These are phyloP conservation scores for Metschnikowia orientalis DNA, from an alignment of 805 yeast species.

Conservation along the genomic window DNA sequence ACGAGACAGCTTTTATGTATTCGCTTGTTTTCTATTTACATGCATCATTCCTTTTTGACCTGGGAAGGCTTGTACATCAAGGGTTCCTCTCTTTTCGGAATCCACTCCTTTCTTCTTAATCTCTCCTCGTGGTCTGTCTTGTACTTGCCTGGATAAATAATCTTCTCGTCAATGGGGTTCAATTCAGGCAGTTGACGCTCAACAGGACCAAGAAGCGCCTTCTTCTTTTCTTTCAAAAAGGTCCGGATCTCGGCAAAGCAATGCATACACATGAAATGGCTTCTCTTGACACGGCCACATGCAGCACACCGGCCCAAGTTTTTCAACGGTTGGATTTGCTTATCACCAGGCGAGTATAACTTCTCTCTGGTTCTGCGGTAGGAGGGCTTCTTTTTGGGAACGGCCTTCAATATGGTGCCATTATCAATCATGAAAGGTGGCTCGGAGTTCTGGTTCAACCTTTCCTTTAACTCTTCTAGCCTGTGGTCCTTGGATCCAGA, in stretches of 20 bases:
- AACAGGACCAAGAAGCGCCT: constrained; percentile 24
- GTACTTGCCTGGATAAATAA: constrained; percentile 72
- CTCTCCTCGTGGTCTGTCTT: constrained; percentile 31
- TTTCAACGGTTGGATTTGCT: constrained; percentile 70
- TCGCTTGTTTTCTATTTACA: constrained; percentile 7
- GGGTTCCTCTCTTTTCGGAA: constrained; percentile 41
- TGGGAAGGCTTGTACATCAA: constrained; percentile 30
- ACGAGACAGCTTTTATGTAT: too few relatives aligned
- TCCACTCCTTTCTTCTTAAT: constrained; percentile 40
- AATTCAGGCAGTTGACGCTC: constrained; percentile 41
- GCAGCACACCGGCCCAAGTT: constrained; percentile 90
- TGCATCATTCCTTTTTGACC: constrained; percentile 17
- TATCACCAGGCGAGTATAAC: constrained; percentile 76
- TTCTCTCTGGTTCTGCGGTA: constrained; percentile 81
- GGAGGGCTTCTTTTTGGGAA: constrained; percentile 90
- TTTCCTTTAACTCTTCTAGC: constrained; percentile 36
- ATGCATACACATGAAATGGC: constrained; percentile 88
- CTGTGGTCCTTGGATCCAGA: constrained; percentile 20
- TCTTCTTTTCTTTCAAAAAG: constrained; percentile 58
- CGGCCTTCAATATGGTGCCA: constrained; percentile 75
- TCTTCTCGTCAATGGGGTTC: constrained; percentile 56
- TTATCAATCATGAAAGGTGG: constrained; percentile 49
- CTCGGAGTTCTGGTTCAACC: constrained; percentile 31
- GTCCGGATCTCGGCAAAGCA: constrained; percentile 80
- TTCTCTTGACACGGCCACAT: constrained; percentile 87